Evolutionary conservation across 768 basidiomycete genomes (phyloP).

Genomic region (Coprinellus micaceus): DNA sequence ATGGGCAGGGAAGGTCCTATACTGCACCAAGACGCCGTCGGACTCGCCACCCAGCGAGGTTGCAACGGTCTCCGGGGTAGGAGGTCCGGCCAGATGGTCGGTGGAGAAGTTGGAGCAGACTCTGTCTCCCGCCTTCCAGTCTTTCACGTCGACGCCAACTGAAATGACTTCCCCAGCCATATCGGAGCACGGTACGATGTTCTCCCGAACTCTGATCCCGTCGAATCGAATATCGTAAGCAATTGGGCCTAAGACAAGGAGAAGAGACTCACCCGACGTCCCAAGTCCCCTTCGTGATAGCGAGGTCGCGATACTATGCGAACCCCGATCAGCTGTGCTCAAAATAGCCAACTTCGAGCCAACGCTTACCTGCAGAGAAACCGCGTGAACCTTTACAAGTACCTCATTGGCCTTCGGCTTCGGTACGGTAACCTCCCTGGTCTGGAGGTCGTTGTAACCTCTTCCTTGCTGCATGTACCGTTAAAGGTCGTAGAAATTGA

Average conservation of each 20-base stretch:
- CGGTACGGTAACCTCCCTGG: conserved; percentile 23
- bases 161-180: conserved; percentile 56
- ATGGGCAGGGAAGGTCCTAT: conserved; percentile 38
- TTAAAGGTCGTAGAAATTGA: neutral
- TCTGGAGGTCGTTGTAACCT: conserved; percentile 18
- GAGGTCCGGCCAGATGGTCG: conserved; percentile 47
- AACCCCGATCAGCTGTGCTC: neutral
- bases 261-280: conserved; percentile 23
- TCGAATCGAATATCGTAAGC: too few relatives aligned
- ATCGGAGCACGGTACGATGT: conserved; percentile 44
- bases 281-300: conserved; percentile 38
- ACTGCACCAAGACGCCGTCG: conserved; percentile 54
- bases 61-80: conserved; percentile 26
- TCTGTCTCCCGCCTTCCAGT: conserved; percentile 54
- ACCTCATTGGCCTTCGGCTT: conserved; percentile 45
- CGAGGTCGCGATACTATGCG: conserved; percentile 48
- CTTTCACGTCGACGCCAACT: conserved; percentile 39
- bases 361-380: conserved; percentile 47
- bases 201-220: conserved; percentile 5
- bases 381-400: conserved; percentile 52
- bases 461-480: conserved; percentile 13
- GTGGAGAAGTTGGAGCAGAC: conserved; percentile 51
- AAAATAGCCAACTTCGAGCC: neutral
- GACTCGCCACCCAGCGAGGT: conserved; percentile 43
- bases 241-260: too few relatives aligned